Evolutionary conservation across 345 rosid species (phyloP), one percentile per base, ranked within the genome.

Genomic region (Bruguiera gymnorhiza): DNA sequence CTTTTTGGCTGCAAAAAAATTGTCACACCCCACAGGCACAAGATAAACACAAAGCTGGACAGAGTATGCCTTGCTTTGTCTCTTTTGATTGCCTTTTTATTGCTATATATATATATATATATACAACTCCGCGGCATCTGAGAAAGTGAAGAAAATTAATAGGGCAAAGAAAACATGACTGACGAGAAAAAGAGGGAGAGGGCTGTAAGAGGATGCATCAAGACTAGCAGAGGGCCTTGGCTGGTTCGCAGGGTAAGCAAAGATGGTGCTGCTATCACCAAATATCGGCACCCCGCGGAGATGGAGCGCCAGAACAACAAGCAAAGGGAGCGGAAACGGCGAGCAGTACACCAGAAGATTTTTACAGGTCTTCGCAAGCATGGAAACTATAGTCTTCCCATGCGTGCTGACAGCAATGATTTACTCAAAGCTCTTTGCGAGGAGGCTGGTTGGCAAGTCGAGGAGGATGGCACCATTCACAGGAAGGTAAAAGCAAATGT

Each of bases 361-460:
- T 86, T 86, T 63, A 67, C 81, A 0, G 86, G 87, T 18, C 82
- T 86, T n/a, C 73, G 80, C 34, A 65, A 78, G 34, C 80, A 84
- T 18, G 83, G 82, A 9, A 82, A 79, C 78, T 86, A 76, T 65
- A 60, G 69, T 46, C 81, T 85, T 54, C 84, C 81, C 1, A 75
- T 68, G 31, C 79, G 78, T 64, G 72, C 81, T 6, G 80, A 81
- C 54, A 69, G 39, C 53, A 85, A 83, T 66, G 87, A 83, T 73
- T n/a, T 79, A 19, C 63, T 85, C 60, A 85, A 51, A 67, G 85
- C 84, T 61, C 78, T 81, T 27, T 81, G 84, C 43, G 62, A 72
- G 23, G 89, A 84, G 68, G 85, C 83, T 21, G 86, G 87, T 18
- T 82, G 89, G 89, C 83, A 70, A 50, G 87, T 82, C 24, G 75